phyloP scores from a whole-genome alignment of 345 rosid species.

The Euphorbia pulcherrima region DNA sequence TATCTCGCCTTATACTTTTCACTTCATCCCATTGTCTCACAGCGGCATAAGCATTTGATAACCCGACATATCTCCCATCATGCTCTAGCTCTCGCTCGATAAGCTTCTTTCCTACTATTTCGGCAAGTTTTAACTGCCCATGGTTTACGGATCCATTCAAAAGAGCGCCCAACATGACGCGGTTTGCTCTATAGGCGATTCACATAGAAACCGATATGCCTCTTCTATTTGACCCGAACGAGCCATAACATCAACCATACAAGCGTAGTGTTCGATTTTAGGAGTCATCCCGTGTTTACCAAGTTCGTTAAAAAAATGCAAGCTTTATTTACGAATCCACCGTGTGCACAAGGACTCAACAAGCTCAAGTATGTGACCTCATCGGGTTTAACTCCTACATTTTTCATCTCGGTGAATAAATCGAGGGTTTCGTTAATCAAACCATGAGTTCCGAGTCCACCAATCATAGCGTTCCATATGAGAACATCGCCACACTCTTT shows the following conservation, averaged over 20 bases:
- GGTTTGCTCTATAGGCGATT: conserved; percentile 56
- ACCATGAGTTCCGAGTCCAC: conserved; percentile 83
- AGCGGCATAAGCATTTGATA: conserved; percentile 62
- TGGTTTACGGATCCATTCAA: conserved; percentile 68
- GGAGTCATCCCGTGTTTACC: conserved; percentile 39
- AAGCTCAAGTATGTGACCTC: conserved; percentile 75
- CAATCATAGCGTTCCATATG: conserved; percentile 82
- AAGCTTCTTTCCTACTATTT: conserved; percentile 64
- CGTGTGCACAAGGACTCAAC: conserved; percentile 77
- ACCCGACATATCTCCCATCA: conserved; percentile 66
- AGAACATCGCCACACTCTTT: conserved; percentile 45
- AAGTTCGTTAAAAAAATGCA: conserved; percentile 51
- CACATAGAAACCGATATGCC: conserved; percentile 37
- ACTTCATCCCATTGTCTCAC: conserved; percentile 60
- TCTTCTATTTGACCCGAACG: conserved; percentile 69
- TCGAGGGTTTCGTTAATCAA: conserved; percentile 54
- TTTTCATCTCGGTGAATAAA: conserved; percentile 54
- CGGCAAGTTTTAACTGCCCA: conserved; percentile 59
- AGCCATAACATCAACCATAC: conserved; percentile 76
- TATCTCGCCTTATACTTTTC: conserved; percentile 51
- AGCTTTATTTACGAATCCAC: conserved; percentile 69
- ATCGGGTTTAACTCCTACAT: conserved; percentile 50
- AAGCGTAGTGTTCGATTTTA: conserved; percentile 77
- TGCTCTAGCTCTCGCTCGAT: conserved; percentile 63
- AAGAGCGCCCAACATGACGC: conserved; percentile 74